Conservation (phyloP, 169 alveolate species). For the Ichthyophthirius multifiliis region DNA sequence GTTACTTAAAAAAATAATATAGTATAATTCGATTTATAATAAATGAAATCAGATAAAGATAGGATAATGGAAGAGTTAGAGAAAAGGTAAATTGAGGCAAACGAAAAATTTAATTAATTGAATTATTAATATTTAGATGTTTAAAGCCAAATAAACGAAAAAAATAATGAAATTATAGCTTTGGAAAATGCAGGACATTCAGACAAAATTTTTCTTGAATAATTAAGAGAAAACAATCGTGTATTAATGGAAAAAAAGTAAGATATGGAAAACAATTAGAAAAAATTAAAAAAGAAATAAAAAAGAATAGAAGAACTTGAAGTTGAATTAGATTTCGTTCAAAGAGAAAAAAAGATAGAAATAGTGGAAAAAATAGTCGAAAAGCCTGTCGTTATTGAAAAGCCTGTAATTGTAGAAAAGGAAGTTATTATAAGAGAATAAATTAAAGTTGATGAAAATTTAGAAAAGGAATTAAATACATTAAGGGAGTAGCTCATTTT, state of each 20-base stretch:
- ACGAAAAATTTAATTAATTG: background rate
- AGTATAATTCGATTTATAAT: background rate
- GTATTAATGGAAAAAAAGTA: background rate
- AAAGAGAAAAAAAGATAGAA: background rate
- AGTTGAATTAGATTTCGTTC: background rate
- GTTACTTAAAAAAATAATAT: background rate
- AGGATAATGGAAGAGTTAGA: constrained; percentile 4
- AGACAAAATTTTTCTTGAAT: background rate
- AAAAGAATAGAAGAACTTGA: background rate
- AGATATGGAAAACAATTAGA: background rate
- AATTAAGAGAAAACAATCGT: background rate
- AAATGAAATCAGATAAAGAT: background rate
- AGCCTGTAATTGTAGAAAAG: background rate
- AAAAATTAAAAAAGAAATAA: background rate
- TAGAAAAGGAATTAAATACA: background rate
- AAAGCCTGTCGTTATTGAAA: constrained; percentile 1
- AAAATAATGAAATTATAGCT: background rate
- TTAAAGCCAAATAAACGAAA: background rate
- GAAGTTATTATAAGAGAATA: background rate
- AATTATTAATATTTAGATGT: background rate
- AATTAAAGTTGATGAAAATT: background rate
- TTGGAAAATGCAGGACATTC: background rate
- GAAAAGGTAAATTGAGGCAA: background rate
- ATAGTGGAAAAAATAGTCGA: background rate
- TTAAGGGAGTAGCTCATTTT: background rate